These are phyloP conservation scores for Hydnum rufescens DNA, from an alignment of 768 basidiomycete genomes.

Conservation along the genomic window DNA sequence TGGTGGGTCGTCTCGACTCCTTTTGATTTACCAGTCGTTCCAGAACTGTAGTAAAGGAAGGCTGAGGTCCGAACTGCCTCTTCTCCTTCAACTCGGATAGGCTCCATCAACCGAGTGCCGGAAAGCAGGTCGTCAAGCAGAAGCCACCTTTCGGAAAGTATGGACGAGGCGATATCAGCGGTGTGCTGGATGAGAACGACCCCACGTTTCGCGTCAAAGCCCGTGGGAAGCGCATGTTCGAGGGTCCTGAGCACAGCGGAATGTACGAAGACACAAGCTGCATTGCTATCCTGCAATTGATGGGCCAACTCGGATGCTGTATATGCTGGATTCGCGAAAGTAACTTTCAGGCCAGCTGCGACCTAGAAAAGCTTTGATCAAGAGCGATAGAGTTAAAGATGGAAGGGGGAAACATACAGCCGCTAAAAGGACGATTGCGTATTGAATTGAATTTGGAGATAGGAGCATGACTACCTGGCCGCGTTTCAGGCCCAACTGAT, in stretches of 20 bases:
- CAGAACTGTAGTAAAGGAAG: constrained; percentile 15
- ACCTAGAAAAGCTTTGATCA: constrained; percentile 12
- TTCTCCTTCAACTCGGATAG: constrained; percentile 19
- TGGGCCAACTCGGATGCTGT: constrained; percentile 44
- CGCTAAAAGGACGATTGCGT: background rate
- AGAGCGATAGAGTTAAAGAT: background rate
- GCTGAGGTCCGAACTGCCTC: background rate
- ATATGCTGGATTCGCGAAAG: constrained; percentile 56
- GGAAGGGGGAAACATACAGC: background rate
- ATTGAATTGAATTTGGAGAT: background rate
- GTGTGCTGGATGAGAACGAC: constrained; percentile 30
- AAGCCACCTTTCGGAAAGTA: constrained; percentile 25
- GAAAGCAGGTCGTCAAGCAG: background rate
- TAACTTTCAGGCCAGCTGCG: constrained; percentile 47
- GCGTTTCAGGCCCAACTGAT: background rate
- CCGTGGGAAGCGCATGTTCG: constrained; percentile 24
- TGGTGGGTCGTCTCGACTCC: constrained; percentile 25
- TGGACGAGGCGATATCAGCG: constrained; percentile 37
- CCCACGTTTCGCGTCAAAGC: constrained; percentile 32
- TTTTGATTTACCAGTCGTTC: constrained; percentile 66
- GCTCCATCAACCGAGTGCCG: constrained; percentile 15
- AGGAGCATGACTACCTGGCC: background rate
- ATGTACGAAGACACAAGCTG: constrained; percentile 40
- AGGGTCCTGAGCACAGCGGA: constrained; percentile 38
- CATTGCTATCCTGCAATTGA: constrained; percentile 50